These are phyloP conservation scores for Boletus speciosus DNA, from an alignment of 768 basidiomycete species.

Conservation along the genomic window DNA sequence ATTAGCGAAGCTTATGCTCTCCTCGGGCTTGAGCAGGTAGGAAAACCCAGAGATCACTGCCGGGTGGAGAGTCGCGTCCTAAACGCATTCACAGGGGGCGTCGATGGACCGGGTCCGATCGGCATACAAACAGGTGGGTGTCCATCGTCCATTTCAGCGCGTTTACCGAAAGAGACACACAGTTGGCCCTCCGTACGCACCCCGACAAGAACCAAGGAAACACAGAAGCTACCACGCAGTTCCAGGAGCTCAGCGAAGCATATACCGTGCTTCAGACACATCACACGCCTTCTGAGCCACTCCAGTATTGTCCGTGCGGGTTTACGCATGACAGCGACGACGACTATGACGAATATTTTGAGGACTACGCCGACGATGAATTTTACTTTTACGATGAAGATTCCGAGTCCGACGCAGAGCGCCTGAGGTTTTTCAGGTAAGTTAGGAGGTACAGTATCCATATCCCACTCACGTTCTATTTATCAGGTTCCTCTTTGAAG, in stretches of 20 bases:
- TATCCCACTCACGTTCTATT: neutral
- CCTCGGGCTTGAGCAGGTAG: slow-evolving; percentile 56
- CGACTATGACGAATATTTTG: slow-evolving; percentile 33
- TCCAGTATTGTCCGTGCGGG: slow-evolving; percentile 13
- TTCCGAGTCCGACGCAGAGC: slow-evolving; percentile 33
- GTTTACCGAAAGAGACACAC: neutral
- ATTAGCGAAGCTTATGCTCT: slow-evolving; percentile 37
- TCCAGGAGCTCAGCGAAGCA: slow-evolving; percentile 67
- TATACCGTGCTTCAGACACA: slow-evolving; percentile 60
- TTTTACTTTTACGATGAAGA: slow-evolving; percentile 30
- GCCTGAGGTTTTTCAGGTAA: slow-evolving; percentile 46
- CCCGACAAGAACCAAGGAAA: slow-evolving; percentile 76
- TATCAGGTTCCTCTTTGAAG: slow-evolving; percentile 47
- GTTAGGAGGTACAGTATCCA: neutral
- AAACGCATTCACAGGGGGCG: slow-evolving; percentile 42
- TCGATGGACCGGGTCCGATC: slow-evolving; percentile 63
- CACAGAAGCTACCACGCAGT: slow-evolving; percentile 60
- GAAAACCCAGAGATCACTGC: neutral
- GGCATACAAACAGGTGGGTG: slow-evolving; percentile 63
- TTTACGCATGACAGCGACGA: slow-evolving; percentile 36
- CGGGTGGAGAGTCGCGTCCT: neutral
- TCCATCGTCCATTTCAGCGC: neutral
- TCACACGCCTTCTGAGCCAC: slow-evolving; percentile 34
- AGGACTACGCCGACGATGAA: slow-evolving; percentile 24
- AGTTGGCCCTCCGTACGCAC: slow-evolving; percentile 67